phyloP scores from a whole-genome alignment of 371 early-diverging fungal species.

The Homolaphlyctis polyrhiza region DNA sequence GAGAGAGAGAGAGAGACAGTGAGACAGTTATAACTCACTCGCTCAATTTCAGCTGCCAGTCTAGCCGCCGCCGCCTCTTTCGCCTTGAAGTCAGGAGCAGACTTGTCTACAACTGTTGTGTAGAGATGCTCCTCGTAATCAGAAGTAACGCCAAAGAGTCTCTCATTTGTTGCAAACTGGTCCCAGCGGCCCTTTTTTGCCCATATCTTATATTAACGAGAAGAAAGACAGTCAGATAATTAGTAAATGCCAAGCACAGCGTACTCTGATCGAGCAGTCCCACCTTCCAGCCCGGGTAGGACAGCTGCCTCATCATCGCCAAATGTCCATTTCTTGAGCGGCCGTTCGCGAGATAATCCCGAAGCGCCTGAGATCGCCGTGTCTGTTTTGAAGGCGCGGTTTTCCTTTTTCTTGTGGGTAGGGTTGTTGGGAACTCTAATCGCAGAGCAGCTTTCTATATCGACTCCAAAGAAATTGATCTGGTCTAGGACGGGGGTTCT shows the following conservation, averaged over 20 bases:
- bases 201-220: background rate
- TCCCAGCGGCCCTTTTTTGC: slow-evolving; percentile 67
- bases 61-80: slow-evolving; percentile 83
- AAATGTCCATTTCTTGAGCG: slow-evolving; percentile 82
- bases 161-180: slow-evolving; percentile 97
- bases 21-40: slow-evolving; percentile 3
- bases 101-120: slow-evolving; percentile 88
- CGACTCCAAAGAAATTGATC: background rate
- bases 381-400: slow-evolving; percentile 71
- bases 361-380: slow-evolving; percentile 74
- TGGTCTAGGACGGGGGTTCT: background rate
- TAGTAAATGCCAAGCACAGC: slow-evolving; percentile 6
- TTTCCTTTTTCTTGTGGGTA: background rate
- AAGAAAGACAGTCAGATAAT: background rate
- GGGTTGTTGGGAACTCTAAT: background rate
- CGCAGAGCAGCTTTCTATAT: background rate
- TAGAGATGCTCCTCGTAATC: slow-evolving; percentile 95
- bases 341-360: slow-evolving; percentile 66
- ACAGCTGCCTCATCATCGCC: slow-evolving; percentile 45
- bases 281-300: slow-evolving; percentile 42
- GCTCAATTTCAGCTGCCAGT: slow-evolving; percentile 90
- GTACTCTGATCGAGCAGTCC: background rate
- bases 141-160: slow-evolving; percentile 90
- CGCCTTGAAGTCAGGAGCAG: slow-evolving; percentile 78
- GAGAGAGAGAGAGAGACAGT: background rate